These are phyloP conservation scores for Apophysomyces elegans DNA, from an alignment of 371 early-diverging fungal species.

Conservation along the genomic window DNA sequence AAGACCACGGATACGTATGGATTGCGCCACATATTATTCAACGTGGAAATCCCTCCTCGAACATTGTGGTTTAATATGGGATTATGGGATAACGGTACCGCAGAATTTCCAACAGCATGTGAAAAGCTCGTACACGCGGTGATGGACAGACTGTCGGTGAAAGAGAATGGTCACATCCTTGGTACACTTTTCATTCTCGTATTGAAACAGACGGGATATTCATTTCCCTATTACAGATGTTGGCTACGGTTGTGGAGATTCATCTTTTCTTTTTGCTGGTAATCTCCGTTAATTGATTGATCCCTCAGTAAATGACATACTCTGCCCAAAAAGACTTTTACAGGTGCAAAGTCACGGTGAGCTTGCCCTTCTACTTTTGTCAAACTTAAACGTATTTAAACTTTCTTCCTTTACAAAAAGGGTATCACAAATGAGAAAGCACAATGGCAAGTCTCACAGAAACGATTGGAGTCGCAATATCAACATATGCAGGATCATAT, in stretches of 20 bases:
- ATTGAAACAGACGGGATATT: background rate
- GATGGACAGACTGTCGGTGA: slow-evolving; percentile 17
- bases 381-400: background rate
- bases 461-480: slow-evolving; percentile 15
- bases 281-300: background rate
- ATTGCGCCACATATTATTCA: slow-evolving; percentile 36
- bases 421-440: slow-evolving; percentile 51
- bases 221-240: slow-evolving; percentile 36
- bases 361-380: background rate
- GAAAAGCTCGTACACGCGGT: slow-evolving; percentile 30
- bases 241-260: slow-evolving; percentile 59
- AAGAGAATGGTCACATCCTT: slow-evolving; percentile 21
- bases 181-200: slow-evolving; percentile 24
- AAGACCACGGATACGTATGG: slow-evolving; percentile 36
- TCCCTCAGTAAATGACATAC: no score
- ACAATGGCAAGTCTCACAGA: slow-evolving; percentile 37
- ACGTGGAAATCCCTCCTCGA: slow-evolving; percentile 37
- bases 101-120: slow-evolving; percentile 36
- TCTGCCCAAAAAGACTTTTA: slow-evolving; percentile 1
- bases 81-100: slow-evolving; percentile 31
- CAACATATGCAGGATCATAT: slow-evolving; percentile 16
- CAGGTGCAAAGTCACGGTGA: slow-evolving; percentile 35
- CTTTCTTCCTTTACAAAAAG: slow-evolving; percentile 22
- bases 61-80: slow-evolving; percentile 58
- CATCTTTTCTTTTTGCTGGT: slow-evolving; percentile 47